Evolutionary conservation across 306 rosid genomes (phyloP).

Genomic region (Dryas drummondii): DNA sequence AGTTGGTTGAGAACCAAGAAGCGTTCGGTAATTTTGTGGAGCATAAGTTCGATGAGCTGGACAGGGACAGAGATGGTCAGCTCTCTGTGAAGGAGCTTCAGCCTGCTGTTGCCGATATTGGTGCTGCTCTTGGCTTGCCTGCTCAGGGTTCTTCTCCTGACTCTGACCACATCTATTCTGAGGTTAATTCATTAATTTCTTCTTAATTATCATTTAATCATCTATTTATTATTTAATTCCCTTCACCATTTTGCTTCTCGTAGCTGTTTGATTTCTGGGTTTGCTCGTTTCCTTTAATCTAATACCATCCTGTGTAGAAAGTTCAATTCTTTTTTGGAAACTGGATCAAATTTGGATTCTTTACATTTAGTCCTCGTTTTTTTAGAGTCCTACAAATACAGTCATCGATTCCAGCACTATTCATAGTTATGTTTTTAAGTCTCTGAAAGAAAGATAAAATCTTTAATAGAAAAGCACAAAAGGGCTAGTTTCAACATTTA

Average conservation of each 20-base stretch:
- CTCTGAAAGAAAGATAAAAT: no score
- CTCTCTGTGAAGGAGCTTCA: slow-evolving; percentile 86
- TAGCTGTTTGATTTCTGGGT: not conserved
- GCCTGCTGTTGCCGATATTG: slow-evolving; percentile 96
- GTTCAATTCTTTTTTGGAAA: not conserved
- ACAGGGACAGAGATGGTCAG: slow-evolving; percentile 77
- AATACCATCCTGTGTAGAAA: not conserved
- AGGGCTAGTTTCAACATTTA: no score
- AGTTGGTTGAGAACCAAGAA: slow-evolving; percentile 81
- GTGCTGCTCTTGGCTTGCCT: slow-evolving; percentile 94
- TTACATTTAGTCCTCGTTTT: no score
- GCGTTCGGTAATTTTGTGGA: slow-evolving; percentile 76
- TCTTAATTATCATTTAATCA: not conserved
- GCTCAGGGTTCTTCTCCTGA: slow-evolving; percentile 71
- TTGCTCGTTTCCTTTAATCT: not conserved
- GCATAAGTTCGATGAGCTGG: slow-evolving; percentile 77
- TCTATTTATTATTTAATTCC: not conserved
- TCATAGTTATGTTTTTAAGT: no score
- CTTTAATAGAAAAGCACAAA: no score
- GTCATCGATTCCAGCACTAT: no score
- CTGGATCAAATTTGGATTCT: no score
- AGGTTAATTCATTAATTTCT: slow-evolving; percentile 41
- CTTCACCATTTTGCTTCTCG: not conserved
- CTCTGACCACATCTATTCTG: slow-evolving; percentile 77
- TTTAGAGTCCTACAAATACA: no score